These are phyloP conservation scores for Corymbia citriodora DNA, from an alignment of 441 rosid genomes.

Conservation along the genomic window DNA sequence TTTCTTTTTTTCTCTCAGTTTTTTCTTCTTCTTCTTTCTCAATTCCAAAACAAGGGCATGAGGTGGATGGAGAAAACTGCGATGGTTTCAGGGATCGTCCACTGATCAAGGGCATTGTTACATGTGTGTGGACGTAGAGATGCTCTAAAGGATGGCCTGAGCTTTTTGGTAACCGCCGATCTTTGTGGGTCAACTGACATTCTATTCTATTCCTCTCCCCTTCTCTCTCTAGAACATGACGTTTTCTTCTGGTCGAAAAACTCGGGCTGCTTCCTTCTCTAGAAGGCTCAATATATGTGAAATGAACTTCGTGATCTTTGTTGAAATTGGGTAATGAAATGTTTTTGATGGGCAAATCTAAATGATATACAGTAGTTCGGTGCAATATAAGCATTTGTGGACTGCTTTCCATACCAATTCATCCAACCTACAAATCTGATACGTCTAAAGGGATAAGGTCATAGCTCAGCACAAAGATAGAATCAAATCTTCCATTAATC, in stretches of 20 bases:
- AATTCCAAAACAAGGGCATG: not conserved
- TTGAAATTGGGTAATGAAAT: not conserved
- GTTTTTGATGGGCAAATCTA: not conserved
- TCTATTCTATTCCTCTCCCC: not conserved
- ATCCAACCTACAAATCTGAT: not conserved
- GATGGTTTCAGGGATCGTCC: constrained; percentile 1
- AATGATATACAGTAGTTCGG: not conserved
- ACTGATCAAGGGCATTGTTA: constrained; percentile 18
- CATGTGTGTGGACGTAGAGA: constrained; percentile 16
- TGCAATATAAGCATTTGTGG: not conserved
- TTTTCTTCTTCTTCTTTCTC: not conserved
- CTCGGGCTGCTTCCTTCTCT: not conserved
- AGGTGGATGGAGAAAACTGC: not conserved
- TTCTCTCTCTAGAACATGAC: not conserved
- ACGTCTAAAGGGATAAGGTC: not conserved
- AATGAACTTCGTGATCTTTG: not conserved
- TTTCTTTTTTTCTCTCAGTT: not conserved
- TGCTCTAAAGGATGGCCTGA: not conserved
- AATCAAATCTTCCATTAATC: not conserved
- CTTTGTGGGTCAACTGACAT: not conserved
- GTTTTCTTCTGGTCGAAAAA: not conserved
- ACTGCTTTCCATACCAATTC: not conserved
- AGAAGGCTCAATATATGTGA: not conserved
- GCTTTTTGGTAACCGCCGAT: not conserved
- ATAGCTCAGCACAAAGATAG: not conserved